phyloP scores from a whole-genome alignment of 768 basidiomycete genomes.

The Imleria badia region DNA sequence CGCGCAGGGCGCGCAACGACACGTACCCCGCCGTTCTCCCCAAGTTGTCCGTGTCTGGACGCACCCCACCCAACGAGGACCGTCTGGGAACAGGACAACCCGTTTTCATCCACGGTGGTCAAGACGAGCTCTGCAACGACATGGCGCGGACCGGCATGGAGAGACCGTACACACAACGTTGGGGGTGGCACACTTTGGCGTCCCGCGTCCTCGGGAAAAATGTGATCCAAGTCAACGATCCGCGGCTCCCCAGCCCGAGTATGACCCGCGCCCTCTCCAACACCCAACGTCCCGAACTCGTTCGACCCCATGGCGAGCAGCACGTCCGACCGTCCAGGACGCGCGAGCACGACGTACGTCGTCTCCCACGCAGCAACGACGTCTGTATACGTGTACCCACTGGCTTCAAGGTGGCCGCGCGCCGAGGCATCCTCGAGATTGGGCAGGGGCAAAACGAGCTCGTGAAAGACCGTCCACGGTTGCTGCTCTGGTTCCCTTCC shows the following conservation, averaged over 20 bases:
- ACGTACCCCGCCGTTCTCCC: slow-evolving; percentile 28
- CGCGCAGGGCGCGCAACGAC: slow-evolving; percentile 24
- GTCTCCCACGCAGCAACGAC: slow-evolving; percentile 84
- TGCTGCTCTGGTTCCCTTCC: not conserved
- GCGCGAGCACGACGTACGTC: slow-evolving; percentile 64
- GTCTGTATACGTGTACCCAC: slow-evolving; percentile 44
- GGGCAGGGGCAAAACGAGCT: slow-evolving; percentile 30
- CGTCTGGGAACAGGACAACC: slow-evolving; percentile 18
- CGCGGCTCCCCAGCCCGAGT: not conserved
- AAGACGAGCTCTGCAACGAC: slow-evolving; percentile 49
- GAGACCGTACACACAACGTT: slow-evolving; percentile 36
- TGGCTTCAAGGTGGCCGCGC: too few species aligned
- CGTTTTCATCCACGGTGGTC: slow-evolving; percentile 23
- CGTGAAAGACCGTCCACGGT: slow-evolving; percentile 42
- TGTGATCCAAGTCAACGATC: slow-evolving; percentile 13
- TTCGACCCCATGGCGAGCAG: slow-evolving; percentile 81
- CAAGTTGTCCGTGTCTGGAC: slow-evolving; percentile 83
- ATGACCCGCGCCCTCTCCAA: slow-evolving; percentile 33
- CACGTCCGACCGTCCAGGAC: slow-evolving; percentile 42
- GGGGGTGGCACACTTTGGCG: slow-evolving; percentile 12
- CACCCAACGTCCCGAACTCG: slow-evolving; percentile 81
- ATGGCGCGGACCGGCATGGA: slow-evolving; percentile 74
- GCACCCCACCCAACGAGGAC: slow-evolving; percentile 79
- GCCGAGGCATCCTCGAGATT: too few species aligned
- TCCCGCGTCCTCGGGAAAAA: slow-evolving; percentile 38